These are phyloP conservation scores for Citrullus colocynthis DNA, from an alignment of 306 rosid genomes.

Conservation along the genomic window DNA sequence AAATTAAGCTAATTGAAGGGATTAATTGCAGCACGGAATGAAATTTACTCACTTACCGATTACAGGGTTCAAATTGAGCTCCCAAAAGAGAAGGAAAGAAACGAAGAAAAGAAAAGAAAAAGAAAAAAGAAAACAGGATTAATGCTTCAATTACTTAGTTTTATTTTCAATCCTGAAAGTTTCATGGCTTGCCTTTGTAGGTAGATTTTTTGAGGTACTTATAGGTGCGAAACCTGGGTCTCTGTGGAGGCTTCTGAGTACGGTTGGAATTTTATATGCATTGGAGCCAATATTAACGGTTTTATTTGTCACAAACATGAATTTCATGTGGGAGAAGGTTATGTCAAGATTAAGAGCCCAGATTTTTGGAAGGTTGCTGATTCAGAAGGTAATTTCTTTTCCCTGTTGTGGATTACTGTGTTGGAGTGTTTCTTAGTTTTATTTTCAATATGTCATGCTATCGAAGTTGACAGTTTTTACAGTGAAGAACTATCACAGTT, in stretches of 20 bases:
- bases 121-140: too few species aligned
- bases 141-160: background rate
- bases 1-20: background rate
- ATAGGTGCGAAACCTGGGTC: constrained; percentile 80
- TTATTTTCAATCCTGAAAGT: background rate
- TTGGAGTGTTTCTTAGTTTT: background rate
- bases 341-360: constrained; percentile 88
- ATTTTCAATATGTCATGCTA: background rate
- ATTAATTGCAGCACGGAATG: background rate
- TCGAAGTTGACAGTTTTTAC: background rate
- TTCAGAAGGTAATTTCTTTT: constrained; percentile 55
- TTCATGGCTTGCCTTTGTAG: constrained; percentile 22
- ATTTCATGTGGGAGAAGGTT: constrained; percentile 80
- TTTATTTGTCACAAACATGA: constrained; percentile 71
- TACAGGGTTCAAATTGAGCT: background rate
- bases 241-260: constrained; percentile 69
- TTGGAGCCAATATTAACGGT: constrained; percentile 83
- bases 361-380: constrained; percentile 68
- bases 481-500: background rate
- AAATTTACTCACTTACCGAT: background rate
- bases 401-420: background rate
- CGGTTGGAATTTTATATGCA: constrained; percentile 67
- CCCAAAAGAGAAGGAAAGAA: too few species aligned
- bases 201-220: constrained; percentile 73
- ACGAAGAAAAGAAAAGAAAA: too few species aligned